Base-by-base conservation (phyloP, 192 early-diverging fungal genomes). In the Coemansia sp. region DNA sequence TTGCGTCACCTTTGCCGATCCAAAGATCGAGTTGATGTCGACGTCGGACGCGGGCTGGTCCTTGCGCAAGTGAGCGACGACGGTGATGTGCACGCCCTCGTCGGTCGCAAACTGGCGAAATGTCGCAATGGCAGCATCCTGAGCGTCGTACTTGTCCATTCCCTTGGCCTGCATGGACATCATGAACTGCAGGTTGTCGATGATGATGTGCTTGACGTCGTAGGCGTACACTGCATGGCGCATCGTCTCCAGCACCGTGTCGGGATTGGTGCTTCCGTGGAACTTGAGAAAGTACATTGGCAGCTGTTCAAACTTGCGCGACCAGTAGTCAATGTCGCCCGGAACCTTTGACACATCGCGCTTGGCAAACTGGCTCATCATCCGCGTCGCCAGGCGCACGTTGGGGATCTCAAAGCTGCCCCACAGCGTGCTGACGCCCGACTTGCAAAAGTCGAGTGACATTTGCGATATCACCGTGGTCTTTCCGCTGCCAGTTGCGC, bases 161-260 rank as follows among this genome's bases (percentile, higher is more conserved):
- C 71, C 68, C 40, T 83, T 76, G 33, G 76, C 84, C 73, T 87
- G 86, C 60, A 85, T 84, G 37, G 83, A 82, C 65, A 87, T 74
- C 86, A 90, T 88, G 42, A 90, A 90, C 76, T 90, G 88, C 63
- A 90, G 74, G 59, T 90, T 90, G 59, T 90, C 88, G 18, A 90
- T 79, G 21, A 90, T 65, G 15, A 90, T 80, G 67, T 88, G 88
- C 67, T 82, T 83, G 48, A 90, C 86, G 65, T 86, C 88, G 62
- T 87, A 83, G 0, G 84, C 85, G 54, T 87, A 82, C 0, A 88
- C 86, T 1, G 88, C 87, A 48, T 87, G 87, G 17, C 83, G 68
- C 77, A 87, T 85, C 8, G 87, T 84, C 35, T 84, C 80, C 15
- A 87, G 44, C n/a, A 90, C 86, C 6, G 83, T 84, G 33, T 82